Conservation (phyloP, 331 rosid species). For the Quercus lobata region DNA sequence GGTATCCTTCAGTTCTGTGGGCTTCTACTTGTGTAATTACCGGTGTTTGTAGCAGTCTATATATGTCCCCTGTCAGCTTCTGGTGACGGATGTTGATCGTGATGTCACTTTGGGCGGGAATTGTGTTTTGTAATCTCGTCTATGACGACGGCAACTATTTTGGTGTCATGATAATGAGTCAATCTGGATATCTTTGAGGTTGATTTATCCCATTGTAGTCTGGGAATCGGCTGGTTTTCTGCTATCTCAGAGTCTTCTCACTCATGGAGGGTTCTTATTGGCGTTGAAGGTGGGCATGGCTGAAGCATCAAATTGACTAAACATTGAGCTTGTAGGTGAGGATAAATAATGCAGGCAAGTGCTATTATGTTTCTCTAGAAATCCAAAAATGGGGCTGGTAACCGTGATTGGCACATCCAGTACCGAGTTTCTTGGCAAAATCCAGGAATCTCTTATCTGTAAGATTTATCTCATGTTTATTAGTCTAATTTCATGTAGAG, state of each 20-base stretch:
- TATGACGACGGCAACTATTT: conserved; percentile 12
- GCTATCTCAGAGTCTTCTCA: conserved; percentile 17
- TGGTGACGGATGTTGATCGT: conserved; percentile 42
- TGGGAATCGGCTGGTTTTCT: conserved; percentile 25
- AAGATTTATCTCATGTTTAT: conserved; percentile 22
- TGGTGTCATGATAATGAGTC: conserved; percentile 11
- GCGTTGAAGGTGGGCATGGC: conserved; percentile 25
- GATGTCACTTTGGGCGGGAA: conserved; percentile 49
- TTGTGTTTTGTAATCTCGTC: conserved; percentile 20
- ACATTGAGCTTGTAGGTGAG: conserved; percentile 40
- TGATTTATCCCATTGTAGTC: conserved; percentile 20
- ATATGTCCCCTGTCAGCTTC: conserved; percentile 34
- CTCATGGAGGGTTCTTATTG: conserved; percentile 27
- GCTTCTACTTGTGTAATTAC: conserved; percentile 34
- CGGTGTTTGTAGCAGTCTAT: conserved; percentile 23
- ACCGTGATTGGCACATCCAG: conserved; percentile 28
- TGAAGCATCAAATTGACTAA: conserved; percentile 22
- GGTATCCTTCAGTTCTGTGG: conserved; percentile 13
- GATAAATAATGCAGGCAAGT: conserved; percentile 31
- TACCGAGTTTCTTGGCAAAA: conserved; percentile 32
- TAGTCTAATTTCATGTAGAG: conserved; percentile 42
- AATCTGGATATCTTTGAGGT: conserved; percentile 14
- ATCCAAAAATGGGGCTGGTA: conserved; percentile 5
- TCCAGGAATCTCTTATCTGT: conserved; percentile 28
- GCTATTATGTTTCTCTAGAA: conserved; percentile 7